Evolutionary conservation across 2,329 filamentous ascomycete species (phyloP).

Genomic region (Fusarium sp.): DNA sequence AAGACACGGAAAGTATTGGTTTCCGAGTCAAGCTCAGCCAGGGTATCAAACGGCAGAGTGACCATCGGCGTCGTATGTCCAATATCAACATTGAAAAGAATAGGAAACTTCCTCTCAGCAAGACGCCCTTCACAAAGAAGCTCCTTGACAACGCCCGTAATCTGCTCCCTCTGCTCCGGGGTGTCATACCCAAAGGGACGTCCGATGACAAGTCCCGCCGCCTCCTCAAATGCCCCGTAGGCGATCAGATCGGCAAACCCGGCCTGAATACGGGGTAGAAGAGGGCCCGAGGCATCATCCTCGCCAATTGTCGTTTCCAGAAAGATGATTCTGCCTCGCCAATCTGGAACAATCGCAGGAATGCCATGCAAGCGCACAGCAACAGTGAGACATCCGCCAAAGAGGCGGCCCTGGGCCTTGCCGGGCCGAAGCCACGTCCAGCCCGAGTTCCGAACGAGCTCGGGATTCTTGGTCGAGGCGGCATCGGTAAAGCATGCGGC

Average conservation of each 20-base stretch:
- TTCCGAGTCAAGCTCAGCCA: conserved; percentile 54
- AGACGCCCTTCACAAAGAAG: conserved; percentile 52
- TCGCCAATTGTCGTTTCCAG: conserved; percentile 55
- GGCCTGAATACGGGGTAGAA: conserved; percentile 46
- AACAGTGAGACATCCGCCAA: conserved; percentile 57
- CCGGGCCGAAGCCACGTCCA: conserved; percentile 55
- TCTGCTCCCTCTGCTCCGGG: conserved; percentile 42
- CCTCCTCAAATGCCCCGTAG: conserved; percentile 55
- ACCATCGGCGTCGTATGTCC: conserved; percentile 58
- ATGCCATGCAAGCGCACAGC: conserved; percentile 53
- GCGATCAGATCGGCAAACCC: conserved; percentile 56
- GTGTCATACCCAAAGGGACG: conserved; percentile 56
- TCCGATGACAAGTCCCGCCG: conserved; percentile 56
- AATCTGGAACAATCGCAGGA: conserved; percentile 49
- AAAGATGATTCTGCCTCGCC: conserved; percentile 55
- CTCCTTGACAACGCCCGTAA: conserved; percentile 47
- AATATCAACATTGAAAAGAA: conserved; percentile 57
- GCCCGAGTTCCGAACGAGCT: conserved; percentile 43
- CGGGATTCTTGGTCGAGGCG: conserved; percentile 42
- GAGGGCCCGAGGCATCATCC: conserved; percentile 30
- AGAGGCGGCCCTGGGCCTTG: conserved; percentile 56
- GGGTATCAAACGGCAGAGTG: conserved; percentile 54
- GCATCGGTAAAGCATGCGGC: conserved; percentile 38
- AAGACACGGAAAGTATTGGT: conserved; percentile 51
- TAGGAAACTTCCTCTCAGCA: conserved; percentile 51